phyloP scores from a whole-genome alignment of 1,284 basidiomycete species.

The Cronartium quercuum region DNA sequence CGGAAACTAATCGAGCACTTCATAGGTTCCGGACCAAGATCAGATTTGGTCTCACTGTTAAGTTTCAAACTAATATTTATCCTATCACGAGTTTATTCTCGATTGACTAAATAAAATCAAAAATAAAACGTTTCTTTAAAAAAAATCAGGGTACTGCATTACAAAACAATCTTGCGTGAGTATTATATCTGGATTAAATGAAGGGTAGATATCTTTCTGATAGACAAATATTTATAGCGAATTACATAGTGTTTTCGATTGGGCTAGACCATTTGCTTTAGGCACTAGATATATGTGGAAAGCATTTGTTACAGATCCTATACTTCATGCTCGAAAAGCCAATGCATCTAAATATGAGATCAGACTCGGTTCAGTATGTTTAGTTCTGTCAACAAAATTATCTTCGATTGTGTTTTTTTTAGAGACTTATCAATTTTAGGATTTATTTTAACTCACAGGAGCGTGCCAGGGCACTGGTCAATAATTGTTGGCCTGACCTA shows the following conservation, averaged over 20 bases:
- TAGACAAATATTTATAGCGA: no score
- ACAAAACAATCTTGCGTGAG: constrained; percentile 33
- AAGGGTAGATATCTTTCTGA: no score
- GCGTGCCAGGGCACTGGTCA: constrained; percentile 17
- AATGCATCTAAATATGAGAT: constrained; percentile 31
- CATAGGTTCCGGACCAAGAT: constrained; percentile 26
- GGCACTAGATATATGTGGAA: constrained; percentile 30
- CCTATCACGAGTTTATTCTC: background rate
- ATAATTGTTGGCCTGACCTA: constrained; percentile 35
- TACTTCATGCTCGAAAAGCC: constrained; percentile 12
- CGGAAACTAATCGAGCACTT: constrained; percentile 9
- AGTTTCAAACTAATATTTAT: no score
- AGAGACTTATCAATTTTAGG: background rate
- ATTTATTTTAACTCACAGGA: background rate
- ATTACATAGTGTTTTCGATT: constrained; percentile 31
- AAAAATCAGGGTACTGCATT: constrained; percentile 35
- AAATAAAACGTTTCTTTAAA: no score
- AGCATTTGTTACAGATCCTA: constrained; percentile 26
- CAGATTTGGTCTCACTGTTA: constrained; percentile 33
- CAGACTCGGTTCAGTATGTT: constrained; percentile 11
- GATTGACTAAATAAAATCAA: no score
- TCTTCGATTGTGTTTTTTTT: background rate
- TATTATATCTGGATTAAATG: no score
- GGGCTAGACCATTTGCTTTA: constrained; percentile 28
- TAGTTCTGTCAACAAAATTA: background rate